Base-by-base conservation (phyloP, 148 eudicot species). In the Selenicereus undatus region DNA sequence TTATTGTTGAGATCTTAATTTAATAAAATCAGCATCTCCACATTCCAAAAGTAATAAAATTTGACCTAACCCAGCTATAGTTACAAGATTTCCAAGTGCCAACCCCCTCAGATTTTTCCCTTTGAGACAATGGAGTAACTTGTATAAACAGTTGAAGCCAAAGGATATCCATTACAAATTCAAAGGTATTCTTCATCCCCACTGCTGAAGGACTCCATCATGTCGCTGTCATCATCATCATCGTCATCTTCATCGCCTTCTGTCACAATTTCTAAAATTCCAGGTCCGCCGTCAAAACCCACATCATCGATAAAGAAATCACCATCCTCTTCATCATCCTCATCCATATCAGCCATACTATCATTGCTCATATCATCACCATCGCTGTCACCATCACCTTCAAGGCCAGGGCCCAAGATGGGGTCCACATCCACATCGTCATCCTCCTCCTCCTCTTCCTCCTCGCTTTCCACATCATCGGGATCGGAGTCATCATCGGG, bases 401-500 rank as follows among this genome's bases (percentile, higher is more conserved):
- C 91, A 36, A 87, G 82, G 60, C 83, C 88, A 0, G 85, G 77
- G 11, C 88, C 93, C 81, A 91, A 32, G 6, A 90, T 77, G 12
- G 88, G 85, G 66, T 93, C 97, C 32, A 83, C 88, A 14, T 91
- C 93, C 18, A 77, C 84, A 17, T 95, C 98, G 42, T 94, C 97
- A 0, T 94, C 98, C 5, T 95, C 97, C 0, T 87, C 89, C 0
- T 85, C 89, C 16, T 88, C 90, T 0, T 92, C 97, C 8, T 90
- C 94, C 45, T 93, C 95, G 13, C 88, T 92, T 26, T 93, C 97
- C 18, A 90, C 98, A 66, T 93, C 99, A 80, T 96, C 99, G 0
- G 99, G 99, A 72, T 96, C 99, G 1, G 99, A 96, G 82, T 96
- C 99, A 56, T 93, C 99, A 54, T 96, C 98, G 0, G 98, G 94